A percentile compares a stretch with the other conserved stretches of the same genome.
Evolutionary conservation across 768 basidiomycete species (phyloP).

Genomic region (Gloeophyllum trabeum): DNA sequence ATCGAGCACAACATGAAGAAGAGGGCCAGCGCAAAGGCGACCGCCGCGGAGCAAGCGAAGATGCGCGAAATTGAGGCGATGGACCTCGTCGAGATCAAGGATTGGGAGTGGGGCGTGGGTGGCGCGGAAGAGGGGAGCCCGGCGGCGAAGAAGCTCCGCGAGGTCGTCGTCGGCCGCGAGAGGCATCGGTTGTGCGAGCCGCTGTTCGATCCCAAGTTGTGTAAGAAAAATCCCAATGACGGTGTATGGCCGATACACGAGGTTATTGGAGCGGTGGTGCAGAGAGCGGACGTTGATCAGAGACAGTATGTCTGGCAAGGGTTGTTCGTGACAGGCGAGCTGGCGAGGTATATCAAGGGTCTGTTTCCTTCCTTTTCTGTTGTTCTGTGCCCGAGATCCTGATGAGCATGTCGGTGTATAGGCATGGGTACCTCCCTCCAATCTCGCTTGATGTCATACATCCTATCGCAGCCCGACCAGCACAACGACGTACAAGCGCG

Average conservation of each 20-base stretch:
- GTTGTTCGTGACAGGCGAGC: constrained; percentile 70
- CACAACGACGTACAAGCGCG: constrained; percentile 67
- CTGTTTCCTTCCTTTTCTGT: constrained; percentile 7
- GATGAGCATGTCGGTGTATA: constrained; percentile 16
- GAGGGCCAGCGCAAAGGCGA: constrained; percentile 57
- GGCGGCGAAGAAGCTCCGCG: constrained; percentile 84
- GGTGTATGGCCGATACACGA: constrained; percentile 39
- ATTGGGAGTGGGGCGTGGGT: constrained; percentile 10
- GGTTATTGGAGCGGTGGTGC: constrained; percentile 52
- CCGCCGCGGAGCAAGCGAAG: constrained; percentile 71
- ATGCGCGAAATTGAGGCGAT: constrained; percentile 76
- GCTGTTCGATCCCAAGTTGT: constrained; percentile 6
- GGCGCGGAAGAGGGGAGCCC: constrained; percentile 58
- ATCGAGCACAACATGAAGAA: constrained; percentile 73
- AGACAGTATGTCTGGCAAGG: constrained; percentile 71
- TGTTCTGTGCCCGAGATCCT: not conserved
- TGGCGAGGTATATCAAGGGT: constrained; percentile 68
- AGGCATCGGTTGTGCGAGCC: not conserved
- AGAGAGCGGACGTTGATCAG: constrained; percentile 48
- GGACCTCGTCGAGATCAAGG: constrained; percentile 64
- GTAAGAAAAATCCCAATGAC: constrained; percentile 12
- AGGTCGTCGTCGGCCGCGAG: constrained; percentile 43
- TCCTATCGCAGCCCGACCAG: constrained; percentile 49
- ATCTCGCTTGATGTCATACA: constrained; percentile 54
- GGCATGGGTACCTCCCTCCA: constrained; percentile 60